Percentiles rank a stretch among this genome's conserved stretches.
Conservation (phyloP, 805 yeast genomes). For the Starmera caribaea region DNA sequence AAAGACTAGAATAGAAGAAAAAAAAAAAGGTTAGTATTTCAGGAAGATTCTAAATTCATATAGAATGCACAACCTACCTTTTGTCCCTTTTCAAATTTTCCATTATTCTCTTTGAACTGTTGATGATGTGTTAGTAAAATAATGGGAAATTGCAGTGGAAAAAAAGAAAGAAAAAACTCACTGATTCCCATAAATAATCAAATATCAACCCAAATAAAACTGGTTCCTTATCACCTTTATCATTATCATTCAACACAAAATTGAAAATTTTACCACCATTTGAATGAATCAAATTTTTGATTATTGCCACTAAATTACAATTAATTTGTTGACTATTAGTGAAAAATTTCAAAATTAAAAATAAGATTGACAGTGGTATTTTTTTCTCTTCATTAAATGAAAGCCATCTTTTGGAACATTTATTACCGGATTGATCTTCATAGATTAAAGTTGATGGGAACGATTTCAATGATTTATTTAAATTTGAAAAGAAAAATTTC, state of each 20-base stretch:
- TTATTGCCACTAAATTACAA: conserved; percentile 4
- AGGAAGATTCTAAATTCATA: too few species aligned
- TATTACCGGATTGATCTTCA: neutral
- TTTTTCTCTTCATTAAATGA: neutral
- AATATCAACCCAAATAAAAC: conserved; percentile 6
- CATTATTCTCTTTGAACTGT: neutral
- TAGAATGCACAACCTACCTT: neutral
- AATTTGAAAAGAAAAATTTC: neutral
- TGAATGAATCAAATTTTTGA: conserved; percentile 1
- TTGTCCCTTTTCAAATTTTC: neutral
- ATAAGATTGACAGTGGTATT: neutral
- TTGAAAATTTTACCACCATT: conserved; percentile 3
- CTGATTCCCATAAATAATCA: conserved; percentile 9
- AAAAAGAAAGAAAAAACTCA: neutral
- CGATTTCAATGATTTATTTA: neutral
- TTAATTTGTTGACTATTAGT: conserved; percentile 9
- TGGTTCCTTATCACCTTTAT: neutral
- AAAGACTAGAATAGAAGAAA: neutral
- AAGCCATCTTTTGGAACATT: neutral
- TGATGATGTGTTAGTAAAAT: too few species aligned
- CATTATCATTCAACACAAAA: conserved; percentile 1
- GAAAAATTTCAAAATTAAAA: conserved; percentile 9
- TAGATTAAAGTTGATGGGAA: neutral
- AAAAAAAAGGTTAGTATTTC: too few species aligned
- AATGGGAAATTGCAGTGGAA: too few species aligned